Conservation (phyloP, 805 yeast species). For the Isabelozyma rhagii region DNA sequence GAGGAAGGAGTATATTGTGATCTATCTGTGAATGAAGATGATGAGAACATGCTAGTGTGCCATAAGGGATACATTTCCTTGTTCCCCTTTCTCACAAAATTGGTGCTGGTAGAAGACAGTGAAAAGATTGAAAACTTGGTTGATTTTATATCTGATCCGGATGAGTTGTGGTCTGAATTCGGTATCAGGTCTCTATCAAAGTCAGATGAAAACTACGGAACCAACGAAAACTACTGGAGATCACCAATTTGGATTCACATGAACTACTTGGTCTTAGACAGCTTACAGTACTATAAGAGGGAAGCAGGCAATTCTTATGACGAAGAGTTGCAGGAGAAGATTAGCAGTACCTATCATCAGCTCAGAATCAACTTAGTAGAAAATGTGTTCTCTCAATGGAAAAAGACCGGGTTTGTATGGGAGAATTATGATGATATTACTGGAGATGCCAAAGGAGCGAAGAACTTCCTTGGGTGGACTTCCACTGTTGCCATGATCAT, state of each 20-base stretch:
- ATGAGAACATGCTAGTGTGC: constrained; percentile 66
- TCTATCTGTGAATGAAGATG: constrained; percentile 69
- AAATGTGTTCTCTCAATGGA: constrained; percentile 70
- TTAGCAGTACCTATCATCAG: constrained; percentile 43
- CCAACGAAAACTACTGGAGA: constrained; percentile 92
- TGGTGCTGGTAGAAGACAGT: constrained; percentile 47
- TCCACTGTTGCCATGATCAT: constrained; percentile 75
- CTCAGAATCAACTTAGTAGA: constrained; percentile 66
- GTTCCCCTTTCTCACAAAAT: constrained; percentile 76
- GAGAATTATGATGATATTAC: constrained; percentile 81
- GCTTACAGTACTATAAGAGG: constrained; percentile 53
- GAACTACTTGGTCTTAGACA: constrained; percentile 76
- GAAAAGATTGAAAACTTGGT: constrained; percentile 50
- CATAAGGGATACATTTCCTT: constrained; percentile 85
- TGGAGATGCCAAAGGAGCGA: constrained; percentile 78
- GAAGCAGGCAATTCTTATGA: constrained; percentile 26
- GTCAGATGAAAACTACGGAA: constrained; percentile 60
- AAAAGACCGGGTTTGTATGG: constrained; percentile 77
- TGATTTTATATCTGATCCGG: constrained; percentile 61
- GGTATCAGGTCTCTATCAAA: constrained; percentile 84
- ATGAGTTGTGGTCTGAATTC: constrained; percentile 68
- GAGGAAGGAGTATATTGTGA: constrained; percentile 74
- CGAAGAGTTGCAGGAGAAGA: constrained; percentile 34
- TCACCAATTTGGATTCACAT: constrained; percentile 93
- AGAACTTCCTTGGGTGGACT: constrained; percentile 95